Conservation (phyloP, 1,284 basidiomycete species). For the Tylopilus orsonianus region DNA sequence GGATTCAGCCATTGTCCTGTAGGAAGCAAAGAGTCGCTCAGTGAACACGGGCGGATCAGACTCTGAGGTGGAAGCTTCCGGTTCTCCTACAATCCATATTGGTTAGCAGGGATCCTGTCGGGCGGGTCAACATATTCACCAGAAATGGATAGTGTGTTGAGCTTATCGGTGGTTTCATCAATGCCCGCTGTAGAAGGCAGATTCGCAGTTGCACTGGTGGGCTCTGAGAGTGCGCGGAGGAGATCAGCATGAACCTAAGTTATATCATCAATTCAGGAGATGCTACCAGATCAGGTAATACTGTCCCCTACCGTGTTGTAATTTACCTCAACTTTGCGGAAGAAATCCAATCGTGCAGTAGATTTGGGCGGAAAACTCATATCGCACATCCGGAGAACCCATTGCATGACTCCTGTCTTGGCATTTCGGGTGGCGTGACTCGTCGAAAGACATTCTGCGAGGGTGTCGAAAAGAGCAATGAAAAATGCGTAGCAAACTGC, state of each 20-base stretch:
- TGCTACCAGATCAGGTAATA: background rate
- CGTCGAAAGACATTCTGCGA: conserved; percentile 3
- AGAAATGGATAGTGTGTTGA: background rate
- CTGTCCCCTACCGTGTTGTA: background rate
- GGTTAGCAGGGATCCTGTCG: background rate
- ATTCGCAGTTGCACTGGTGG: background rate
- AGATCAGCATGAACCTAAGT: background rate
- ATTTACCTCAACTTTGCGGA: background rate
- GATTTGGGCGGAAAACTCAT: background rate
- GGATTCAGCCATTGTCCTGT: background rate
- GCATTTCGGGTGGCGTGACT: background rate
- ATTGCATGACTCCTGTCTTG: background rate
- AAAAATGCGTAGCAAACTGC: conserved; percentile 10
- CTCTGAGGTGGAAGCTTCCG: too few species aligned
- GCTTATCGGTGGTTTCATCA: background rate
- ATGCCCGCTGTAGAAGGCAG: background rate
- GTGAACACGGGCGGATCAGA: background rate
- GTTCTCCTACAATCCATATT: background rate
- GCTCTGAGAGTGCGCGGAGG: background rate
- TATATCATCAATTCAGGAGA: background rate
- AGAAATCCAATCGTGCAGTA: background rate
- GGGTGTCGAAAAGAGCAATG: conserved; percentile 9
- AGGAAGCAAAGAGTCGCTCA: background rate
- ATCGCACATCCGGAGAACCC: background rate
- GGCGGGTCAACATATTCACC: background rate